Evolutionary conservation across 371 early-diverging fungal genomes (phyloP), one percentile per base, ranked within the genome.

Genomic region (Syncephalastrum sp.): DNA sequence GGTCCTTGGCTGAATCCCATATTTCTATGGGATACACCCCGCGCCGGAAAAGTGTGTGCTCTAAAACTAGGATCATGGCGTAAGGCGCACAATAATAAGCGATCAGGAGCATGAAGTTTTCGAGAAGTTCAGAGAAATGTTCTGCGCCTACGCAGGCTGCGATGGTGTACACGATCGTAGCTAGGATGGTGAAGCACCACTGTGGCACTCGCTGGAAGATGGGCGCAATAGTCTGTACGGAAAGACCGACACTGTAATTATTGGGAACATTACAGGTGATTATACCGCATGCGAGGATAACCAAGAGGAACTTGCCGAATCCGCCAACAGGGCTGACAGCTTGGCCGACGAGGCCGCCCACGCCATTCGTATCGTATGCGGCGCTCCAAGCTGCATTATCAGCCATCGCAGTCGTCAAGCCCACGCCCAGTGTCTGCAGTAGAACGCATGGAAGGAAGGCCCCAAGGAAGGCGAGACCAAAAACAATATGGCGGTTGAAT

Each of bases 261-360:
- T 69, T 73, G 60, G 55, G 55, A 12, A 44, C 46, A 4, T 43
- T 38, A 10, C 47, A 58, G 52, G 44, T 59, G 57, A 69, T 54
- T 14, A 60, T 67, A 21, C 67, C 59, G 27, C 69, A 50, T 7
- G 68, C 70, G 16, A 70, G 48, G 3, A 74, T 50, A 27, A 65
- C 59, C 3, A 74, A 25, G 19, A 65, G 53, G 52, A 74, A 63
- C 42, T 58, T 60, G 10, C 66, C 70, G 29, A 65, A 67, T 5
- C 59, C 63, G 24, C 54, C 42, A 49, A 63, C 16, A 52, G 62
- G 46, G 5, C 25, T 47, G 16, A 67, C 47, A 7, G 63, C 44
- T 4, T 47, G 53, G 24, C 57, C 54, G 47, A 60, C 21, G 3
- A 72, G 55, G 23, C 68, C 55, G 41, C 65, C 68, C 19, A 56